These are phyloP conservation scores for Hibiscus mutabilis DNA, from an alignment of 345 rosid genomes.

Conservation along the genomic window DNA sequence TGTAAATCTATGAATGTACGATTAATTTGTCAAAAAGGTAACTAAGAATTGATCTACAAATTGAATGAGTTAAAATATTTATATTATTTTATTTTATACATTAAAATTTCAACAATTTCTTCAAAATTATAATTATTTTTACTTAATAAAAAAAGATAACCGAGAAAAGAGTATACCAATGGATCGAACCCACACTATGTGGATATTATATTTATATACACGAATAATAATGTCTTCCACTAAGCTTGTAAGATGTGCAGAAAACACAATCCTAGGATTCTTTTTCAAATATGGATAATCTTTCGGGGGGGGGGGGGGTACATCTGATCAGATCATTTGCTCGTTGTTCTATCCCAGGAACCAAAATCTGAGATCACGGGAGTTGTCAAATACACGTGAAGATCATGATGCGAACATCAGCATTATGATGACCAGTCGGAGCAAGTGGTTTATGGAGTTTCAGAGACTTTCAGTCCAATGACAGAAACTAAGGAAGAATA, in stretches of 20 bases:
- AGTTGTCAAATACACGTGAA: background rate
- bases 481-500: background rate
- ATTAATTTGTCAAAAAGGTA: too few relatives aligned
- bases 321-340: background rate
- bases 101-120: too few relatives aligned
- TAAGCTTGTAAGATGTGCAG: background rate
- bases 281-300: background rate
- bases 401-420: background rate
- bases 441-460: background rate
- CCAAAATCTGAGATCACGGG: background rate
- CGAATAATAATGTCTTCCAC: slow-evolving; percentile 6
- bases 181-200: background rate
- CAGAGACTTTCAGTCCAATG: background rate
- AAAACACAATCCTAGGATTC: slow-evolving; percentile 14
- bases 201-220: background rate
- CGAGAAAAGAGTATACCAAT: background rate
- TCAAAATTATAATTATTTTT: too few relatives aligned
- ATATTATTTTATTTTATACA: too few relatives aligned
- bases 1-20: too few relatives aligned
- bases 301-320: background rate
- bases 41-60: too few relatives aligned
- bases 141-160: too few relatives aligned
- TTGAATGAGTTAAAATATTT: too few relatives aligned
- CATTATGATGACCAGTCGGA: background rate
- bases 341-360: background rate